A percentile compares a stretch with the other conserved stretches of the same genome.
These are phyloP conservation scores for Macrophomina phaseolina DNA, from an alignment of 2,329 filamentous ascomycete species.

Conservation along the genomic window DNA sequence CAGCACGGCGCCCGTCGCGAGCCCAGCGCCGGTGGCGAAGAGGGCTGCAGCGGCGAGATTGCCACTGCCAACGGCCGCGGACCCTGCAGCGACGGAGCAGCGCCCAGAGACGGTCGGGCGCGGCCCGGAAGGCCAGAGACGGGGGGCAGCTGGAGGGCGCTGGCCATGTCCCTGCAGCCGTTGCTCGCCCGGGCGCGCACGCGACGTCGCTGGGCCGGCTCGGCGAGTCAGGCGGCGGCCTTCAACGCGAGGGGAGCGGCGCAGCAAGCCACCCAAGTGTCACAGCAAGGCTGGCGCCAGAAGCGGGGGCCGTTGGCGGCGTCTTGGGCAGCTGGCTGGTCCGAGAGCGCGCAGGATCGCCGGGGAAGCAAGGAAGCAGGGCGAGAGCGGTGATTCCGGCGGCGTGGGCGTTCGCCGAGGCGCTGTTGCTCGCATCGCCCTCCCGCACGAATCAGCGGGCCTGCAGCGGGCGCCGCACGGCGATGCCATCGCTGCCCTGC, in stretches of 20 bases:
- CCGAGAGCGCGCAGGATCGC: slow-evolving; percentile 3
- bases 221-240: too few species aligned
- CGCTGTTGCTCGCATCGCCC: not conserved
- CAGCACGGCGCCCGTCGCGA: not conserved
- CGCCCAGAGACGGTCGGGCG: not conserved
- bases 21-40: not conserved
- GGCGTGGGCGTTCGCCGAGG: not conserved
- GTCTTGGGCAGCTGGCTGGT: not conserved
- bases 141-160: not conserved
- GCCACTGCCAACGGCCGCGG: not conserved
- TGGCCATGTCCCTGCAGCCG: not conserved
- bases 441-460: slow-evolving; percentile 16
- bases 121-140: not conserved
- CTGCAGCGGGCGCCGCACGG: not conserved
- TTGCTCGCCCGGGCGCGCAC: not conserved
- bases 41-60: not conserved
- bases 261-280: not conserved
- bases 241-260: not conserved
- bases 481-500: not conserved
- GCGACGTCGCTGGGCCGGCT: not conserved
- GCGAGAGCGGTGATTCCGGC: slow-evolving; percentile 10
- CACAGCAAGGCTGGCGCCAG: too few species aligned
- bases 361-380: not conserved
- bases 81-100: not conserved
- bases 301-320: not conserved